phyloP scores from a whole-genome alignment of 345 rosid species.

The Camelina sativa region DNA sequence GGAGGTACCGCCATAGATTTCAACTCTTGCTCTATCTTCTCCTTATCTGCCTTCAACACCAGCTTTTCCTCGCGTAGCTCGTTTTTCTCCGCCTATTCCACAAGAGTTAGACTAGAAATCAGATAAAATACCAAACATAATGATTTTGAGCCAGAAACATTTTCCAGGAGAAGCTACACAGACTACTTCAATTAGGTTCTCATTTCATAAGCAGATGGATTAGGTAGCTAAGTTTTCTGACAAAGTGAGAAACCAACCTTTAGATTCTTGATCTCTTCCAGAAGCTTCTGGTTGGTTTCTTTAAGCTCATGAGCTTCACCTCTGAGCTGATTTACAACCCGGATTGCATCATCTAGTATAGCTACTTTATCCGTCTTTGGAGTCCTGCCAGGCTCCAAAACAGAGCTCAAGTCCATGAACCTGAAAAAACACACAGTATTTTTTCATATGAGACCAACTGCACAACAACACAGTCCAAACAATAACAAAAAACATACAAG shows the following conservation, averaged over 20 bases:
- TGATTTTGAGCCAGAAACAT: background rate
- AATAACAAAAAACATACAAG: background rate
- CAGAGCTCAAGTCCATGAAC: conserved; percentile 79
- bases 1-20: conserved; percentile 61
- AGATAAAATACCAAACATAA: background rate
- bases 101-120: background rate
- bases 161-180: background rate
- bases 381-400: conserved; percentile 81
- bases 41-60: conserved; percentile 72
- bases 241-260: conserved; percentile 58
- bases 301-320: conserved; percentile 76
- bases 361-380: conserved; percentile 81
- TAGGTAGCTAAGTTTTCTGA: conserved; percentile 1
- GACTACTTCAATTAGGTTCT: too few species aligned
- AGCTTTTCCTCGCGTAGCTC: conserved; percentile 91
- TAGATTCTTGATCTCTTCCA: conserved; percentile 73
- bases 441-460: conserved; percentile 15
- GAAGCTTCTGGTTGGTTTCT: conserved; percentile 75
- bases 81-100: conserved; percentile 75
- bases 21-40: conserved; percentile 76
- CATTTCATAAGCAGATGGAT: too few species aligned
- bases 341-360: conserved; percentile 79
- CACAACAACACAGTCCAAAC: background rate
- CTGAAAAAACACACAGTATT: conserved; percentile 43
- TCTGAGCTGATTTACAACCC: conserved; percentile 73